These are phyloP conservation scores for Phytophthora macrochlamydospora DNA, from an alignment of 352 stramenopile genomes.

Conservation along the genomic window DNA sequence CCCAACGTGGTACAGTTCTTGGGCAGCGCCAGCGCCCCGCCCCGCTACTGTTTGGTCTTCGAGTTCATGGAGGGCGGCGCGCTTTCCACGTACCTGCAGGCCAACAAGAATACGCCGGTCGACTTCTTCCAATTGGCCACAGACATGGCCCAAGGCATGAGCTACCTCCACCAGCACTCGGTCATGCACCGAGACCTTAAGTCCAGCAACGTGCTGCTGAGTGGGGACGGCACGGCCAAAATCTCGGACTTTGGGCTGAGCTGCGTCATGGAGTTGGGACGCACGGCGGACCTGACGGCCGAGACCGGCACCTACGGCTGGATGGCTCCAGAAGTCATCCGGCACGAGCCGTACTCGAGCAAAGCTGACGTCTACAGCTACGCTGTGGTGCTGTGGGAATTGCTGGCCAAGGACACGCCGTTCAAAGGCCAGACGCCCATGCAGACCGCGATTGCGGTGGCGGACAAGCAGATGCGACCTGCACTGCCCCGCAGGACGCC, in stretches of 20 bases:
- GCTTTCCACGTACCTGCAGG: slow-evolving; percentile 48
- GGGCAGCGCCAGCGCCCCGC: slow-evolving; percentile 47
- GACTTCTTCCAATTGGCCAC: slow-evolving; percentile 65
- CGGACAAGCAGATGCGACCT: slow-evolving; percentile 61
- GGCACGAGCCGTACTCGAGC: slow-evolving; percentile 88
- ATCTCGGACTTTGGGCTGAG: slow-evolving; percentile 79
- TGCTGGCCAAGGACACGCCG: slow-evolving; percentile 63
- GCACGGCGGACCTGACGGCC: slow-evolving; percentile 57
- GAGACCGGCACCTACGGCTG: slow-evolving; percentile 86
- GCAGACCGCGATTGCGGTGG: slow-evolving; percentile 69
- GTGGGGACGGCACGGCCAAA: slow-evolving; percentile 58
- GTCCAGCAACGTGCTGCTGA: slow-evolving; percentile 89
- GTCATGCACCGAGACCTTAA: slow-evolving; percentile 94
- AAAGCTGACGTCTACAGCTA: slow-evolving; percentile 94
- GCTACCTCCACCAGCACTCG: slow-evolving; percentile 88
- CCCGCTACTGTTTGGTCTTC: slow-evolving; percentile 68
- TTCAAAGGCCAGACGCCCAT: slow-evolving; percentile 68
- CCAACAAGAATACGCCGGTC: slow-evolving; percentile 39
- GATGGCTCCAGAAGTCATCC: slow-evolving; percentile 93
- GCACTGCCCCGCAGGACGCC: slow-evolving; percentile 63
- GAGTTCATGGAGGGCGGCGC: slow-evolving; percentile 74
- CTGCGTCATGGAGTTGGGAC: slow-evolving; percentile 59
- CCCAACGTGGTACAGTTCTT: slow-evolving; percentile 69
- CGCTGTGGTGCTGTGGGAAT: slow-evolving; percentile 71
- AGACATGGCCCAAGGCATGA: slow-evolving; percentile 76